A percentile compares a stretch with the other conserved stretches of the same genome.
Conservation (phyloP, 768 basidiomycete species). For the Rhodotorula babjevae region DNA sequence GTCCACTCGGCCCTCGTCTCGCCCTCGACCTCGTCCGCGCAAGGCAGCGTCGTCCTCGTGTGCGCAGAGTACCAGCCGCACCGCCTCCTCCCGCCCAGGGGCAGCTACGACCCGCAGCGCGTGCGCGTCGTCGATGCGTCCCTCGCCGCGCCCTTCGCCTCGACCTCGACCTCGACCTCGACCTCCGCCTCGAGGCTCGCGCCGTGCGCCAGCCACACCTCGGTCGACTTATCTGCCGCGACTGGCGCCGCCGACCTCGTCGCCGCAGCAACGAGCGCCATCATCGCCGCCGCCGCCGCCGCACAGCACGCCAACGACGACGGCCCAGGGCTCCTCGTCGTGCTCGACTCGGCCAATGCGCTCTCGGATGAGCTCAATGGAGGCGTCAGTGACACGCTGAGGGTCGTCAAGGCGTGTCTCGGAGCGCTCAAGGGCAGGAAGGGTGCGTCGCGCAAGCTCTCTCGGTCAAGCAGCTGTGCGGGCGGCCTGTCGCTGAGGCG, state of each 20-base stretch:
- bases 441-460: neutral
- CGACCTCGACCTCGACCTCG: neutral
- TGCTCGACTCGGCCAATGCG: slow-evolving; percentile 21
- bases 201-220: too few species aligned
- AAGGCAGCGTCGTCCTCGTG: neutral
- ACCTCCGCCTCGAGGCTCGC: too few species aligned
- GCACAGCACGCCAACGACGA: too few species aligned
- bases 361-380: slow-evolving; percentile 6
- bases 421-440: neutral
- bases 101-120: neutral
- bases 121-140: slow-evolving; percentile 16
- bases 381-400: neutral
- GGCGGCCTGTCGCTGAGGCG: neutral
- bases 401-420: slow-evolving; percentile 7
- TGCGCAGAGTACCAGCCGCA: neutral
- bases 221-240: neutral
- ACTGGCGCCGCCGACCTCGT: neutral
- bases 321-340: slow-evolving; percentile 11
- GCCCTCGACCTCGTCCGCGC: too few species aligned
- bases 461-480: neutral
- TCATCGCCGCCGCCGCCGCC: neutral
- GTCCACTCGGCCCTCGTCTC: slow-evolving; percentile 11
- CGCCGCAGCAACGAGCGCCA: neutral
- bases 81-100: neutral
- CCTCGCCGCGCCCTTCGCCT: neutral